A percentile compares a stretch with the other conserved stretches of the same genome.
Conservation (phyloP, 768 basidiomycete genomes). For the Podaxis pistillaris region DNA sequence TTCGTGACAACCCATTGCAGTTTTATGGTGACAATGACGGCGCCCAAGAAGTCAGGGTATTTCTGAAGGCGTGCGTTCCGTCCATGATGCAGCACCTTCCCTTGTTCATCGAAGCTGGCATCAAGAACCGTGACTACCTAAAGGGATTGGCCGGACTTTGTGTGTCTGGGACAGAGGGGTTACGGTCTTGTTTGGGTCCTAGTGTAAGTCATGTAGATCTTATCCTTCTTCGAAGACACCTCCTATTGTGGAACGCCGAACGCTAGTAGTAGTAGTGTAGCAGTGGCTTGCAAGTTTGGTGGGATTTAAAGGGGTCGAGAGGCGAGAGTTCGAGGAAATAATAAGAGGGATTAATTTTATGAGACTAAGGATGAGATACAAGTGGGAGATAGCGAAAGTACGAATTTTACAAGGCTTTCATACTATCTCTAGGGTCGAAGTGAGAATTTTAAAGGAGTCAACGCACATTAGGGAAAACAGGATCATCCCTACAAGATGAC, state of each 20-base stretch:
- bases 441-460: too few species aligned
- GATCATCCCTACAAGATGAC: too few species aligned
- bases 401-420: too few species aligned
- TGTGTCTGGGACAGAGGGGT: neutral
- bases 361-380: too few species aligned
- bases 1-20: too few species aligned
- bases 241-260: neutral
- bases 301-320: neutral
- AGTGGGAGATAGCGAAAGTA: too few species aligned
- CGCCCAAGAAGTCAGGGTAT: neutral
- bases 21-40: too few species aligned
- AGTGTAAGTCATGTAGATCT: neutral
- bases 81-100: neutral
- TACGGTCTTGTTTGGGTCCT: neutral
- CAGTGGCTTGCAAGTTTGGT: neutral
- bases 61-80: neutral
- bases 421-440: too few species aligned
- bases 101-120: neutral
- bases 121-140: neutral
- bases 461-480: too few species aligned
- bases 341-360: too few species aligned
- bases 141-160: neutral
- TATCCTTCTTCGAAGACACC: neutral
- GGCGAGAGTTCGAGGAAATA: too few species aligned
- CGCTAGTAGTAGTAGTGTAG: neutral